phyloP scores from a whole-genome alignment of 441 rosid species.

The Adansonia grandidieri region DNA sequence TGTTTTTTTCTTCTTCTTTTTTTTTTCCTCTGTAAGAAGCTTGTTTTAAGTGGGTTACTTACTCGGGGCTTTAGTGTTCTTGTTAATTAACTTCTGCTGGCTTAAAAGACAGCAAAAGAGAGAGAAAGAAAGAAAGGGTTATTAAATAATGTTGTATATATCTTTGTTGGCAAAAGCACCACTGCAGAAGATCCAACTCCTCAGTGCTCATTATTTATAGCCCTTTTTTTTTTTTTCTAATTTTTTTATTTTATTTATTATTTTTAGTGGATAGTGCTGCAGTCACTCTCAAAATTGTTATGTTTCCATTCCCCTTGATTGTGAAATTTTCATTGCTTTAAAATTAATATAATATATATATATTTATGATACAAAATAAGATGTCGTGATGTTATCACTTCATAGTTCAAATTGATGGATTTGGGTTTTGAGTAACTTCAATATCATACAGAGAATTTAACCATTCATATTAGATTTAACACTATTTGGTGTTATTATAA shows the following conservation, averaged over 20 bases:
- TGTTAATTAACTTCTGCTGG: constrained; percentile 2
- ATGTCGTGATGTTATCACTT: not conserved
- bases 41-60: not conserved
- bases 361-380: not conserved
- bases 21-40: too few relatives aligned
- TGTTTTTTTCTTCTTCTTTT: constrained; percentile 18
- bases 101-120: constrained; percentile 3
- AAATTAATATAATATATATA: not conserved
- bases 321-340: constrained; percentile 19
- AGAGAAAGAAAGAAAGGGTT: not conserved
- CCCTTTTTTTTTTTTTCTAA: not conserved
- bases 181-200: constrained; percentile 35
- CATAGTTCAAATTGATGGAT: not conserved
- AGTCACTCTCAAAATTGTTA: constrained; percentile 16
- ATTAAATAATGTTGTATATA: constrained; percentile 24
- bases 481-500: too few relatives aligned
- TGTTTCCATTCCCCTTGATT: not conserved
- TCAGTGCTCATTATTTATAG: constrained; percentile 35
- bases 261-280: not conserved
- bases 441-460: not conserved
- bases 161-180: constrained; percentile 36
- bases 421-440: not conserved
- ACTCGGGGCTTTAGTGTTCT: not conserved
- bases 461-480: not conserved
- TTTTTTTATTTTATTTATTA: not conserved